phyloP scores from a whole-genome alignment of 345 rosid genomes.

The Arabidopsis thaliana region TAIR10.1 NC_003076.8:8694001-8694500 shows the following conservation, averaged over 20 bases:
- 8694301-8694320: conserved; percentile 85
- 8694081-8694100: conserved; percentile 79
- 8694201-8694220: conserved; percentile 63
- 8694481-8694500: conserved; percentile 26
- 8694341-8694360: conserved; percentile 62
- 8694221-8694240: conserved; percentile 92
- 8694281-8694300: conserved; percentile 50
- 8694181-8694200: conserved; percentile 10
- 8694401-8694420: conserved; percentile 61
- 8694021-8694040: conserved; percentile 86
- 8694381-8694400: conserved; percentile 73
- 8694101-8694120: conserved; percentile 99
- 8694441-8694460: conserved; percentile 21
- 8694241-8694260: conserved; percentile 78
- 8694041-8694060: conserved; percentile 97
- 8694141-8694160: conserved; percentile 4
- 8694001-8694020: conserved; percentile 75
- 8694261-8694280: conserved; percentile 59
- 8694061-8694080: conserved; percentile 72
- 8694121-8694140: conserved; percentile 66
- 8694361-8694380: conserved; percentile 51
- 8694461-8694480: background rate
- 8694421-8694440: conserved; percentile 56
- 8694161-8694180: conserved; percentile 28
- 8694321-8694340: conserved; percentile 53